Evolutionary conservation across 805 yeast species (phyloP), one percentile per base, ranked within the genome.

Genomic region (Starmera dryadoides): DNA sequence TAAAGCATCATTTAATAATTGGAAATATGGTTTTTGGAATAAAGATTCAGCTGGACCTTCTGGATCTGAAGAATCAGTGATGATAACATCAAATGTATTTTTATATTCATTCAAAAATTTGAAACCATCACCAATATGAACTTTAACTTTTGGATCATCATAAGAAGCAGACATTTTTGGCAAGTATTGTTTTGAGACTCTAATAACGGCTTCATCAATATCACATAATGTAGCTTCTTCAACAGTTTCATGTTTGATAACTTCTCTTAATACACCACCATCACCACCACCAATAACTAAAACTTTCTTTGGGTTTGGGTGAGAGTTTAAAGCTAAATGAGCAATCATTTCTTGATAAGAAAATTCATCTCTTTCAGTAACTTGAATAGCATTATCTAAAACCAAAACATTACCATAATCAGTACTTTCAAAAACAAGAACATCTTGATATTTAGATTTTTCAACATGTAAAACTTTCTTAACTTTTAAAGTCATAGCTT

Each of bases 311-410:
- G 98, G 98, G 68, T 86, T 80, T 53, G 96, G 89, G 67, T 93
- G 98, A 39, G 93, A 79, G 76, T 82, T 85, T 64, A 93, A 58
- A 6, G 95, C 96, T 56, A 93, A 73, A 66, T 91, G 97, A 31
- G 97, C 71, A 63, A 91, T 91, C 98, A 91, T 93, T 69, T 91
- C 98, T 70, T 93, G 98, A 73, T 89, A 91, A 21, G 97, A 78
- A 64, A 86, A 91, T 69, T 91, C 98, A 56, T 91, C 98, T 59
- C 98, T 81, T 68, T 91, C 98, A 37, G 98, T 87, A 42, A 82
- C 95, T 69, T 91, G 98, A 59, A 91, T 89, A 41, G 85, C 95
- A 48, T 93, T 91, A 62, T 91, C 98, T 49, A 91, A 73, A 34
- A 91, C 98, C 48, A 91, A 73, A 30, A 91, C 98, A 56, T 89